These are phyloP conservation scores for Diplodia corticola DNA, from an alignment of 2,329 filamentous ascomycete genomes.

Conservation along the genomic window DNA sequence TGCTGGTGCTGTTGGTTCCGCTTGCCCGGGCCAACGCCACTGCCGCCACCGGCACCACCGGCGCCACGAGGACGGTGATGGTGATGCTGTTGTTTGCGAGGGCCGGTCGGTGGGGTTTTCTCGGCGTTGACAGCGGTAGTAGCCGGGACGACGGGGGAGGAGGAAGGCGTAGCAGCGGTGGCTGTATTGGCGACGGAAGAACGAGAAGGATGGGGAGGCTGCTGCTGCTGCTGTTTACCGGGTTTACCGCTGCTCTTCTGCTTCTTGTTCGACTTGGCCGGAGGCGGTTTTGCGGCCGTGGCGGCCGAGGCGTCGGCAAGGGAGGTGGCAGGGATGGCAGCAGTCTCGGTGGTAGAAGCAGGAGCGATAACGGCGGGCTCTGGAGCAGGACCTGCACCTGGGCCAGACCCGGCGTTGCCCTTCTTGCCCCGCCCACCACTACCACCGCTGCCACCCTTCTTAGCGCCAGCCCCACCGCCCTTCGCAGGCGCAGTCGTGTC, in stretches of 20 bases:
- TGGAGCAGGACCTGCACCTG: background rate
- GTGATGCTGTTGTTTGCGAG: background rate
- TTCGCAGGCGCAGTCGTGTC: background rate
- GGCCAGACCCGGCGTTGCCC: background rate
- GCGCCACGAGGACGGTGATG: background rate
- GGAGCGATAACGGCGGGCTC: background rate
- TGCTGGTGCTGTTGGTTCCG: background rate
- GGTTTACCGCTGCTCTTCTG: background rate
- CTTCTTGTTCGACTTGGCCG: background rate
- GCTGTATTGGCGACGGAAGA: background rate
- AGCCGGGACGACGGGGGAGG: background rate
- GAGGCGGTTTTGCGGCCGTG: background rate
- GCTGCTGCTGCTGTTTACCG: background rate
- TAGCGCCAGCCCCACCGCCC: background rate
- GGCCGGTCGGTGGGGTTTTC: background rate
- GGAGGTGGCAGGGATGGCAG: background rate
- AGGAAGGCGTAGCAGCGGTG: background rate
- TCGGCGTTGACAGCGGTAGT: background rate
- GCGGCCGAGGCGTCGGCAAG: background rate
- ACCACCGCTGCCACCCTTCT: conserved; percentile 13
- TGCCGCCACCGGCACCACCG: background rate
- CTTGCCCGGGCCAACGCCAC: background rate
- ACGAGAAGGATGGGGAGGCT: background rate
- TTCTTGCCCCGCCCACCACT: conserved; percentile 3
- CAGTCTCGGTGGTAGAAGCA: background rate